Base-by-base conservation (phyloP, 208 protist species). In the Herpetomonas samuelpessoai region DNA sequence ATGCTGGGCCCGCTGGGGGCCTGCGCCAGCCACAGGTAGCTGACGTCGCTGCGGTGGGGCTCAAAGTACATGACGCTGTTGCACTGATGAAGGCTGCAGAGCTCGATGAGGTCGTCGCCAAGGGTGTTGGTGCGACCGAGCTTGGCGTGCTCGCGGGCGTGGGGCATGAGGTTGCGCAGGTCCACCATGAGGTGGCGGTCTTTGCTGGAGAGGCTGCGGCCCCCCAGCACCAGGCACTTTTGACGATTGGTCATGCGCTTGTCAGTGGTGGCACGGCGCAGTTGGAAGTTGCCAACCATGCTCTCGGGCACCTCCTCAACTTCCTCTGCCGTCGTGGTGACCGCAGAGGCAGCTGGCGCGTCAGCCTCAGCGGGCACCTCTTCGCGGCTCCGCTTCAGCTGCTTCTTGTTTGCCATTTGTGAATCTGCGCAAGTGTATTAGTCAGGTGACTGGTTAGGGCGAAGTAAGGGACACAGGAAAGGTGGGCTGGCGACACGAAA, bases 111-210 rank as follows among this genome's bases (percentile, higher is more conserved):
- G 21, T 86, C 61, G 54, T 85, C 69, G 35, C 68, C 79, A 1
- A 97, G 55, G 19, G 74, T 63, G 57, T 91, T 65, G 35, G 87
- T 86, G 30, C 74, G 68, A 45, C 92, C 84, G 31, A 98, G 45
- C 77, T 98, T 98, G 19, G 79, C 62, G 70, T 97, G 96, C 52
- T 90, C 90, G 55, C 96, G 95, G 19, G 79, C 81, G 77, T 99
- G 97, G 26, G 98, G 97, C 72, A 99, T 87, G 19, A 99, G 68
- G 4, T 59, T 62, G 16, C 85, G 81, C 26, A 99, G 68, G 65
- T 99, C 97, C 0, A 70, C 61, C 50, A 99, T 75, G 1, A 99
- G 81, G 70, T 99, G 97, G 39, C 97, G 85, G 53, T 97, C 81
- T 55, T 92, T 88, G 54, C 76, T 75, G n/a, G 69, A 81, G 53